Evolutionary conservation across 495 filamentous ascomycete genomes (phyloP), one percentile per base, ranked within the genome.

Genomic region (Hyphodiscus hymeniophilus): DNA sequence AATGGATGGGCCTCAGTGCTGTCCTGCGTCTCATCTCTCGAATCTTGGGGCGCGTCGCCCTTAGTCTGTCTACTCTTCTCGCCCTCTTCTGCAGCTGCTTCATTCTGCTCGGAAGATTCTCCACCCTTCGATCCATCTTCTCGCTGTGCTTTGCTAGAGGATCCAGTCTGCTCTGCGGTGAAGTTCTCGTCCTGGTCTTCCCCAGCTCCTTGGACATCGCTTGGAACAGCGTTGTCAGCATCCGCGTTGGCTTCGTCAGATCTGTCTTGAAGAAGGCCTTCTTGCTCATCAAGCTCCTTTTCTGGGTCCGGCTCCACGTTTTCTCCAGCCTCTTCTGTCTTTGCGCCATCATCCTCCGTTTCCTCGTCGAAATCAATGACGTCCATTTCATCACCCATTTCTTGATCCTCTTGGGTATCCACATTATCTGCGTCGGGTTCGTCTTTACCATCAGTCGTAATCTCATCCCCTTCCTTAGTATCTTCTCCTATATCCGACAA

Each of bases 151-250:
- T 71, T 69, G 44, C 63, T 71, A 1, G 71, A 62, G 0, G 61
- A 58, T 3, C 66, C 57, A 23, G 68, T 63, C 5, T 68, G 63
- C 18, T 71, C 60, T 49, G 72, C 66, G 24, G 59, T 60, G 23
- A 70, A 57, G 12, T 76, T 66, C 42, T 84, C 74, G 35, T 80
- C 73, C 36, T 79, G 75, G 16, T 77, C 76, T 16, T 70, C 69
- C 21, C 75, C 69, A 30, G 64, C 54, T 7, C 63, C 71, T 55
- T 75, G 71, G 16, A 71, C 76, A 44, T 89, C 82, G 54, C 81
- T 87, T 3, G 83, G 81, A 2, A 76, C 74, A 15, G 73, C 73
- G 52, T 88, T 78, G 28, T 89, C 78, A 35, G 81, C 73, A 41
- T 81, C 79, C 3, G 70, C 55, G 35, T 65, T 69, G 1, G 66